Conservation (phyloP, 1,284 basidiomycete species). For the Heterobasidion annosum region DNA sequence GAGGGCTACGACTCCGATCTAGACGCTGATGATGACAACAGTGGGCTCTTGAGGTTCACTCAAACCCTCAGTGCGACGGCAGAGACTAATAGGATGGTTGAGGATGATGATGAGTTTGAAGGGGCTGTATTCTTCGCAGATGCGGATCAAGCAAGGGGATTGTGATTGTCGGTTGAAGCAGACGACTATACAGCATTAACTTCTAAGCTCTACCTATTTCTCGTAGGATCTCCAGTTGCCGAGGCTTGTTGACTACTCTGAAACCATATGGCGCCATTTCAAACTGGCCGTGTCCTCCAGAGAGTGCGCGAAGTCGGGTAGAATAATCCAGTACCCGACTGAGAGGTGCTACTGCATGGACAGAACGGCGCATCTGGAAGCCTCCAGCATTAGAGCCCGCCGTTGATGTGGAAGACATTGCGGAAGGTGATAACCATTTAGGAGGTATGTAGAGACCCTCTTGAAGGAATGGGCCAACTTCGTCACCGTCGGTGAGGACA, state of each 20-base stretch:
- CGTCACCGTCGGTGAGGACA: constrained; percentile 28
- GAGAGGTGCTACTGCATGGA: constrained; percentile 67
- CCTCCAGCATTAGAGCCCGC: constrained; percentile 17
- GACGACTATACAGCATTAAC: neutral
- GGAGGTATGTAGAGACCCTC: constrained; percentile 71
- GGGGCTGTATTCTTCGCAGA: constrained; percentile 68
- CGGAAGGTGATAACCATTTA: constrained; percentile 59
- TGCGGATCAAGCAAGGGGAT: constrained; percentile 62
- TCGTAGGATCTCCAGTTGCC: constrained; percentile 59
- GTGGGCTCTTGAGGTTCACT: constrained; percentile 64
- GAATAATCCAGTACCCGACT: constrained; percentile 78
- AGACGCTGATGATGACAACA: constrained; percentile 33
- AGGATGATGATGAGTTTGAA: constrained; percentile 72
- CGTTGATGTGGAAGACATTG: constrained; percentile 24
- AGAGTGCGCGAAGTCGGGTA: constrained; percentile 67
- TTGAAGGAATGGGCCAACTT: constrained; percentile 37
- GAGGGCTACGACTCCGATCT: constrained; percentile 26
- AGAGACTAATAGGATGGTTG: constrained; percentile 41
- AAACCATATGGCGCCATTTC: constrained; percentile 77
- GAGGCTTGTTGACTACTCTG: constrained; percentile 45
- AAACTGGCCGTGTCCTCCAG: constrained; percentile 75
- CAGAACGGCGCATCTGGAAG: constrained; percentile 41
- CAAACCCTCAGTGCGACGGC: constrained; percentile 57
- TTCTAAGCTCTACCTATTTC: constrained; percentile 65
- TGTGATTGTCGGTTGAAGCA: constrained; percentile 22